Evolutionary conservation across 2,329 filamentous ascomycete genomes (phyloP).

Genomic region (Thielaviopsis populi): DNA sequence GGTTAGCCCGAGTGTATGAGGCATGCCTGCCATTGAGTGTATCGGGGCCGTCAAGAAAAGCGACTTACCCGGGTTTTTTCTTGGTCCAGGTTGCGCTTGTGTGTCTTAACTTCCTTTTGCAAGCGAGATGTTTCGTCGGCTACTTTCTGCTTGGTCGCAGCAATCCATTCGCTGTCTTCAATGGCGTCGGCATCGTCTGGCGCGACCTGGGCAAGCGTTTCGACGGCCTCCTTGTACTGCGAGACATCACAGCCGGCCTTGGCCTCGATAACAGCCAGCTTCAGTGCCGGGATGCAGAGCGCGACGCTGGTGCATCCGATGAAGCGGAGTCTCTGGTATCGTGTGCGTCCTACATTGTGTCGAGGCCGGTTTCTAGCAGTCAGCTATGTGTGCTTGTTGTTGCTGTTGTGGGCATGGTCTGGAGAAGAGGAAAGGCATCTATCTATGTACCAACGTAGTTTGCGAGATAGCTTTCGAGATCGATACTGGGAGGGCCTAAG

Average conservation of each 20-base stretch:
- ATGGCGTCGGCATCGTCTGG: conserved; percentile 53
- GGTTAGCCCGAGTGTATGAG: neutral
- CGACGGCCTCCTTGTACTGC: conserved; percentile 54
- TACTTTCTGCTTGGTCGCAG: conserved; percentile 49
- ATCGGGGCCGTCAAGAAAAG: neutral
- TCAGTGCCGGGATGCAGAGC: conserved; percentile 66
- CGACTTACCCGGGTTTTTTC: conserved; percentile 70
- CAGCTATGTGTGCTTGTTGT: neutral
- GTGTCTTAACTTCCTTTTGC: conserved; percentile 72
- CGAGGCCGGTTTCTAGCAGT: neutral
- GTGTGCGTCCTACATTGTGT: conserved; percentile 50
- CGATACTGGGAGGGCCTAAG: conserved; percentile 68
- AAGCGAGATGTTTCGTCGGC: conserved; percentile 57
- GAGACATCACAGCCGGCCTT: conserved; percentile 59
- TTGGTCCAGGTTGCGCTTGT: conserved; percentile 94
- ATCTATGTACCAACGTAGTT: conserved; percentile 77
- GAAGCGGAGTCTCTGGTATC: conserved; percentile 63
- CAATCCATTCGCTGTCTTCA: conserved; percentile 62
- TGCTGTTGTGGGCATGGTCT: neutral
- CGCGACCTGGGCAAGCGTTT: conserved; percentile 45
- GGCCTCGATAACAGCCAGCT: conserved; percentile 59
- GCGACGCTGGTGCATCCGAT: conserved; percentile 67
- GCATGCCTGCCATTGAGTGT: too few species aligned
- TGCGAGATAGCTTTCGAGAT: conserved; percentile 76
- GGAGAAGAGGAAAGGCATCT: too few species aligned